Conservation (phyloP, 148 eudicot genomes). For the Rhododendron williamsianum region DNA sequence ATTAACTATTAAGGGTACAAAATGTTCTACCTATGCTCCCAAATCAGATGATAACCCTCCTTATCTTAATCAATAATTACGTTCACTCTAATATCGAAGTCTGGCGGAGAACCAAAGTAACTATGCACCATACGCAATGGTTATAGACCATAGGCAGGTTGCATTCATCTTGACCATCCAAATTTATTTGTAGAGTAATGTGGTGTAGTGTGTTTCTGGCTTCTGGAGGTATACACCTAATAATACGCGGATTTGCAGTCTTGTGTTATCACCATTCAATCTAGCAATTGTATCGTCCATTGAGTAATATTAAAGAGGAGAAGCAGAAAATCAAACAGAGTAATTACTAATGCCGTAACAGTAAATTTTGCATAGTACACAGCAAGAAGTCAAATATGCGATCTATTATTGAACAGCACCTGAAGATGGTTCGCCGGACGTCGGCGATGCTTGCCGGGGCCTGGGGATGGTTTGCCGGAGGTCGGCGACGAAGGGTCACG, state of each 20-base stretch:
- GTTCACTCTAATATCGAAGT: neutral
- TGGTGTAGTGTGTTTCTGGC: neutral
- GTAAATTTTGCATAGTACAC: neutral
- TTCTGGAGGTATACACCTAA: constrained; percentile 37
- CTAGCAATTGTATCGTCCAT: constrained; percentile 38
- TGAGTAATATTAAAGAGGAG: constrained; percentile 40
- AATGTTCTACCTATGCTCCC: neutral
- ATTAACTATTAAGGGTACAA: neutral
- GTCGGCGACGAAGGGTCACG: no score
- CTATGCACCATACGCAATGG: neutral
- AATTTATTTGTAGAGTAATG: neutral
- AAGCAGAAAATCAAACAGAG: neutral
- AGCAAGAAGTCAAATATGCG: no score
- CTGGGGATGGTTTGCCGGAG: no score
- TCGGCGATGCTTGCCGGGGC: no score
- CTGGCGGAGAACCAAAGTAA: neutral
- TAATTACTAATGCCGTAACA: neutral
- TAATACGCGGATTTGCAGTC: constrained; percentile 29
- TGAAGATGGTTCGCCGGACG: no score
- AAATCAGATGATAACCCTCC: neutral
- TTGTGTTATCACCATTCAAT: constrained; percentile 43
- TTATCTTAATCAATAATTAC: neutral
- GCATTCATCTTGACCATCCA: neutral
- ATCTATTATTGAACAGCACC: no score
- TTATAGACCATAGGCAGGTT: no score